Evolutionary conservation across 208 protist species (phyloP).

Genomic region (Crithidia fasciculata): DNA sequence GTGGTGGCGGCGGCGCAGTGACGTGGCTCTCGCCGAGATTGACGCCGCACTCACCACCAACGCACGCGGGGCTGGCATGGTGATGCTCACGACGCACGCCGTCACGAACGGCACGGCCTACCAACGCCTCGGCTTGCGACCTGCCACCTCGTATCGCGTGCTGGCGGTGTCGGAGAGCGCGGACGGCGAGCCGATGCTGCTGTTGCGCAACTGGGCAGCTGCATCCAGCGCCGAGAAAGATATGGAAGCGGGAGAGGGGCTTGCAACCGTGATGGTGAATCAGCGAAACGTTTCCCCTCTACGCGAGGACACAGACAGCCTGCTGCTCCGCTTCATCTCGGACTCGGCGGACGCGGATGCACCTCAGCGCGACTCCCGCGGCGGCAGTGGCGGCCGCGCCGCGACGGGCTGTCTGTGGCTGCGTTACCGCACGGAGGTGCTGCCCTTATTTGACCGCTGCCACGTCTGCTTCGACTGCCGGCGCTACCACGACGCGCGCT

Average conservation of each 20-base stretch:
- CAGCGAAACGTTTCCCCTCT: slow-evolving; percentile 1
- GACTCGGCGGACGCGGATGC: not conserved
- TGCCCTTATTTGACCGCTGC: slow-evolving; percentile 44
- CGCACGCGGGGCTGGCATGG: slow-evolving; percentile 52
- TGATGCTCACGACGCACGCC: slow-evolving; percentile 45
- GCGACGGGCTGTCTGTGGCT: slow-evolving; percentile 52
- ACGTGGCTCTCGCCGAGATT: slow-evolving; percentile 53
- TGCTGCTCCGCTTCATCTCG: not conserved
- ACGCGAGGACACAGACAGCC: not conserved
- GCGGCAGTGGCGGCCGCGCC: not conserved
- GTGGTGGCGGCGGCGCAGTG: slow-evolving; percentile 49
- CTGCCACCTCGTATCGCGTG: slow-evolving; percentile 61
- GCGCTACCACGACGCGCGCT: slow-evolving; percentile 62
- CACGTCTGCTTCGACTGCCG: slow-evolving; percentile 75
- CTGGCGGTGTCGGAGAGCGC: slow-evolving; percentile 45
- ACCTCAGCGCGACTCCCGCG: not conserved
- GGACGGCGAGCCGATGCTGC: slow-evolving; percentile 43
- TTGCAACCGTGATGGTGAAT: not conserved
- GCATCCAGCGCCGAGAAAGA: not conserved
- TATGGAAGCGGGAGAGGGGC: not conserved
- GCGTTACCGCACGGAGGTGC: slow-evolving; percentile 35
- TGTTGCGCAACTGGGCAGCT: slow-evolving; percentile 54
- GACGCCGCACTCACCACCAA: slow-evolving; percentile 55
- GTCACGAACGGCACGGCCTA: slow-evolving; percentile 4
- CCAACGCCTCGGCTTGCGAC: slow-evolving; percentile 33